Conservation (phyloP, 352 stramenopile genomes). For the Globisporangium camurandrum region DNA sequence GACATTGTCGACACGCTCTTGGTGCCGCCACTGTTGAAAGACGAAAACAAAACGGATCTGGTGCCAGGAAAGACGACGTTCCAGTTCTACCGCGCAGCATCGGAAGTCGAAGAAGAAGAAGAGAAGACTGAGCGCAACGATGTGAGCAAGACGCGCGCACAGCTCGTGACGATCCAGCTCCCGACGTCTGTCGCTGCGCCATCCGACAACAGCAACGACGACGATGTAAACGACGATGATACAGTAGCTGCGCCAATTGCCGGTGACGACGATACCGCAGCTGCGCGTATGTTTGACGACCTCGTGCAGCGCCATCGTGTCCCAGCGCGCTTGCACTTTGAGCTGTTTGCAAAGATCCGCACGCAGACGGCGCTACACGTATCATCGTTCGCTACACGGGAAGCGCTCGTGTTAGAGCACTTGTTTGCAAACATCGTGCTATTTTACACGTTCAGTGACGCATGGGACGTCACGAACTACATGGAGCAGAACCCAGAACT, state of each 20-base stretch:
- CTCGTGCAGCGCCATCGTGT: constrained; percentile 47
- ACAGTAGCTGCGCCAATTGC: constrained; percentile 1
- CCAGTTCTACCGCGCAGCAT: constrained; percentile 48
- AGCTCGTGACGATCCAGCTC: constrained; percentile 35
- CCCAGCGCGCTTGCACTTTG: constrained; percentile 62
- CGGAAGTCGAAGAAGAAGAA: constrained; percentile 11
- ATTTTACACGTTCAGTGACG: constrained; percentile 72
- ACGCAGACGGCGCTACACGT: constrained; percentile 29
- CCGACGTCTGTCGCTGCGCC: constrained; percentile 10
- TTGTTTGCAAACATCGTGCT: constrained; percentile 61
- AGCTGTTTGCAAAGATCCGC: constrained; percentile 61
- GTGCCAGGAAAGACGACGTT: constrained; percentile 22
- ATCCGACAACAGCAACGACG: constrained; percentile 6
- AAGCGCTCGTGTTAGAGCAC: constrained; percentile 58
- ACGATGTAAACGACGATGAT: not conserved
- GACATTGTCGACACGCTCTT: constrained; percentile 63
- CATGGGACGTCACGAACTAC: constrained; percentile 69
- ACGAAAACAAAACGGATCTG: constrained; percentile 3
- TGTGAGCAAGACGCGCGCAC: constrained; percentile 8
- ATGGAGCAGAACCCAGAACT: constrained; percentile 75
- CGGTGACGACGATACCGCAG: constrained; percentile 16
- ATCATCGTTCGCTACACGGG: constrained; percentile 20
- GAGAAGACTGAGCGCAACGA: constrained; percentile 12
- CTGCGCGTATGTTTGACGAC: constrained; percentile 38
- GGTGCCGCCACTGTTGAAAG: not conserved